Conservation (phyloP, 257 asterid genomes). For the Pogostemon cablin region DNA sequence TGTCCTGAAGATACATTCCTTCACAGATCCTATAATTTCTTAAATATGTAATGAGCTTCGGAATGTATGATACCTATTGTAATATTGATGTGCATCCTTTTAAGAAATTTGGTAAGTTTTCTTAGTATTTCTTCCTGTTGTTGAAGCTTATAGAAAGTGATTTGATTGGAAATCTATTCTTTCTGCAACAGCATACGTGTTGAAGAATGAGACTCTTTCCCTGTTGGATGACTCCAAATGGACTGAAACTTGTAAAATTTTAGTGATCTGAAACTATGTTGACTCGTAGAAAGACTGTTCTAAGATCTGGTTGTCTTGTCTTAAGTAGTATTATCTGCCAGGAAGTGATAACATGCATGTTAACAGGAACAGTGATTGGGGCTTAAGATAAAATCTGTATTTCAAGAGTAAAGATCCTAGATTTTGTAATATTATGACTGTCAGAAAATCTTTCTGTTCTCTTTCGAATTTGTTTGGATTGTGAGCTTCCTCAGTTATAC, state of each 20-base stretch:
- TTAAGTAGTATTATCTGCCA: neutral
- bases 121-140: neutral
- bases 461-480: neutral
- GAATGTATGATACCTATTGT: too few species aligned
- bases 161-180: neutral
- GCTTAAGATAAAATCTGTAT: too few species aligned
- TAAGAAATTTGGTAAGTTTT: neutral
- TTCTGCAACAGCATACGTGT: neutral
- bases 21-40: neutral
- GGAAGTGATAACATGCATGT: slow-evolving; percentile 4
- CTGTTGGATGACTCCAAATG: neutral
- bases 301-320: neutral
- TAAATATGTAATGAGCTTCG: slow-evolving; percentile 6
- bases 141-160: neutral
- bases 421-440: neutral
- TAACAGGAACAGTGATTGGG: neutral
- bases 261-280: neutral
- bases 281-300: slow-evolving; percentile 1
- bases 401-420: neutral
- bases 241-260: neutral
- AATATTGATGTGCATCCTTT: neutral
- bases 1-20: neutral
- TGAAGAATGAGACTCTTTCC: neutral
- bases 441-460: neutral
- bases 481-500: neutral